Evolutionary conservation across 495 filamentous ascomycete genomes (phyloP), one percentile per base, ranked within the genome.

Genomic region (Filosporella fistucella): DNA sequence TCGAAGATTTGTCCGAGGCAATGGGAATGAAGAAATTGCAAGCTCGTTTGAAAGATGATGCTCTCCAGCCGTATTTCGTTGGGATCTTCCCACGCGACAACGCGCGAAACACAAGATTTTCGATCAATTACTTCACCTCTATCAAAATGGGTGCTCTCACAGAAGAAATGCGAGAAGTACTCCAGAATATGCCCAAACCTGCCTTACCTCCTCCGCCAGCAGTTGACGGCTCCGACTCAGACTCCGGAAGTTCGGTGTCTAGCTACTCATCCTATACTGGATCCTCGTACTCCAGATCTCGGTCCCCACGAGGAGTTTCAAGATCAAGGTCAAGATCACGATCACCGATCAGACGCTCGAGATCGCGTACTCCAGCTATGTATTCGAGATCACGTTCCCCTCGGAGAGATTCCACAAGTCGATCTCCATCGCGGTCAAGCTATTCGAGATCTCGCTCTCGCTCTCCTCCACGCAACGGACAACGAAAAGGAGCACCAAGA

Each of bases 121-220:
- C 91, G 16, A 94, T 97, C 80, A 99, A 99, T 65, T 99, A 95
- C 69, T 97, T 97, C 65, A 99, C 93, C 7, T 89, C 87, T 55
- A 91, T 99, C 62, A 89, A 89, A 49, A 90, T 99, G 84, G 93
- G 93, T 65, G 80, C 75, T 24, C 68, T 99, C 54, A 99, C 93
- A 11, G 94, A 97, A 54, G 86, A 89, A 54, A 96, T 97, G 91
- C 81, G 93, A 56, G 88, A 89, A 55, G 81, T 80, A 60, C 70
- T 97, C 45, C 87, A 89, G 61, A 95, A 89, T 59, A 78, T 86
- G 58, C 86, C 91, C 18, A 86, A 88, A 56, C 85, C 89, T 32
- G 70, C 81, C 3, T 64, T 82, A 16, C 84, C 87, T 9, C 81
- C 86, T 0, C 70, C 89, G 6, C 77, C 82, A 16, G 65, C 74